These are phyloP conservation scores for Sclerotinia sclerotiorum DNA, from an alignment of 2,329 filamentous ascomycete genomes.

Conservation along the genomic window DNA sequence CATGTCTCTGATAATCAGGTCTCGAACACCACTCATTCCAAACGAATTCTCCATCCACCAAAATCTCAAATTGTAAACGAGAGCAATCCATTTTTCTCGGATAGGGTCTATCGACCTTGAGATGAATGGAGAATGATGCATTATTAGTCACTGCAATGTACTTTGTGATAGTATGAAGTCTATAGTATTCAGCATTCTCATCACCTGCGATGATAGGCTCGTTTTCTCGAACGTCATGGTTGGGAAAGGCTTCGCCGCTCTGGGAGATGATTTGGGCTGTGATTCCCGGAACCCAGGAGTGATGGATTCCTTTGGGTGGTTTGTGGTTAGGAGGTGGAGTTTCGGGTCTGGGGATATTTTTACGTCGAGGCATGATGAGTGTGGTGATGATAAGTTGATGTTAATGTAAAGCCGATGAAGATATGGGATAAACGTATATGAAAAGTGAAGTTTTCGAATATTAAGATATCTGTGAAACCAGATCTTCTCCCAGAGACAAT, in stretches of 20 bases:
- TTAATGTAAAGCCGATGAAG: not conserved
- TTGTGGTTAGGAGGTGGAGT: not conserved
- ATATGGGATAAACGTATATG: not conserved
- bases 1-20: constrained; percentile 22
- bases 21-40: constrained; percentile 16
- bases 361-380: not conserved
- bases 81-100: constrained; percentile 12
- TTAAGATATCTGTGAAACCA: too few relatives aligned
- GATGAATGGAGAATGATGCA: constrained; percentile 4
- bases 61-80: constrained; percentile 24
- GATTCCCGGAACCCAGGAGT: not conserved
- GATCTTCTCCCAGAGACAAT: not conserved
- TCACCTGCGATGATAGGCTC: not conserved
- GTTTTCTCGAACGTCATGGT: not conserved
- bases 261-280: constrained; percentile 3
- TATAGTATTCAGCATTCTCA: not conserved
- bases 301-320: not conserved
- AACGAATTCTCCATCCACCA: constrained; percentile 24
- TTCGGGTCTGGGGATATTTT: not conserved
- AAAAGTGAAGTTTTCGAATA: not conserved
- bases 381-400: not conserved
- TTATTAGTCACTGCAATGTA: constrained; percentile 1
- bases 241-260: not conserved
- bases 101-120: constrained; percentile 11
- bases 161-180: not conserved